These are phyloP conservation scores for Candida wancherniae DNA, from an alignment of 805 yeast genomes.

Conservation along the genomic window DNA sequence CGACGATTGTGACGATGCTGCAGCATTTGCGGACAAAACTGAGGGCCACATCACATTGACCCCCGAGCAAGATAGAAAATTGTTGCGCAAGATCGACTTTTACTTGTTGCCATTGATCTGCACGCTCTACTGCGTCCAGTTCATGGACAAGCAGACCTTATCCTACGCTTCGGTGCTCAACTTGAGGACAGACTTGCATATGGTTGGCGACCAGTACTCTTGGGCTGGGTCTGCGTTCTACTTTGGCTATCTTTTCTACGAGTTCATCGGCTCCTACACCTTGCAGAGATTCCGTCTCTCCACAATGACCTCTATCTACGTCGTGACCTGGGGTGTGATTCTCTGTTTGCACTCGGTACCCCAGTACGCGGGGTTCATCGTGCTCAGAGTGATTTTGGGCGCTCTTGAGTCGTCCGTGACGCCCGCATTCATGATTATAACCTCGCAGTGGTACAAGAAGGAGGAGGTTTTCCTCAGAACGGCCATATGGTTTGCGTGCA, in stretches of 20 bases:
- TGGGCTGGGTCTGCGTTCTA: conserved; percentile 20
- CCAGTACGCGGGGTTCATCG: conserved; percentile 9
- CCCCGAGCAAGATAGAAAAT: conserved; percentile 29
- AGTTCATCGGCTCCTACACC: conserved; percentile 7
- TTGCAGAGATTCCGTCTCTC: conserved; percentile 9
- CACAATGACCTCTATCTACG: conserved; percentile 3
- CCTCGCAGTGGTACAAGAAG: conserved; percentile 52
- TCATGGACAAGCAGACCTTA: conserved; percentile 55
- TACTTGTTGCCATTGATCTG: conserved; percentile 49
- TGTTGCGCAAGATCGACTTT: conserved; percentile 29
- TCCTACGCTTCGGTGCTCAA: conserved; percentile 54
- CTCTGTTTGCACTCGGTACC: conserved; percentile 10
- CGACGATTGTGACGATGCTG: conserved; percentile 41
- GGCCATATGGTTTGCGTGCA: conserved; percentile 30
- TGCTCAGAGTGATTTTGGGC: conserved; percentile 9
- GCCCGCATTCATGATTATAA: conserved; percentile 30
- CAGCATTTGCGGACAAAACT: conserved; percentile 31
- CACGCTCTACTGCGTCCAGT: conserved; percentile 46
- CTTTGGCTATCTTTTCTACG: conserved; percentile 10
- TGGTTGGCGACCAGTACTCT: conserved; percentile 26
- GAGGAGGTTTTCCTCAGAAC: conserved; percentile 31
- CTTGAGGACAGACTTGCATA: conserved; percentile 35
- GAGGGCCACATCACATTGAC: conserved; percentile 26
- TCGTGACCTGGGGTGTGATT: conserved; percentile 11
- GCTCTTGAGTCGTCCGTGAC: conserved; percentile 10